Evolutionary conservation across 257 asterid genomes (phyloP), one percentile per base, ranked within the genome.

Genomic region (Plantago major): DNA sequence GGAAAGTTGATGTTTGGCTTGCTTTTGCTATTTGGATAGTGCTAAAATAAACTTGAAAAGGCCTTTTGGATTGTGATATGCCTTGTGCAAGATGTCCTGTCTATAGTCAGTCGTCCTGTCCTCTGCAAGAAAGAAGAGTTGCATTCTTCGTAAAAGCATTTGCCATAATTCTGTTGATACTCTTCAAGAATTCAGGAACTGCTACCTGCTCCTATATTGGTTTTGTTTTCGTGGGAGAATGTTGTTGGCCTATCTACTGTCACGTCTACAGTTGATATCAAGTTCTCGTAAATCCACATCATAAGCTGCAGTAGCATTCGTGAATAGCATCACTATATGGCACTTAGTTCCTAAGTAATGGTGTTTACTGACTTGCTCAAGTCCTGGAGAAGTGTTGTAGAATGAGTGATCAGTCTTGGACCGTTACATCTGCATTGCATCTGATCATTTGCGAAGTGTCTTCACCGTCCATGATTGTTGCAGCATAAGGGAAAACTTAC

Each of bases 1-100:
- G 86, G 84, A 71, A 74, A 71, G 86, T 73, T 73, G 79, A 80
- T 82, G 79, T 65, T 73, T 80, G 79, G 89, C 77, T 66, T 70
- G 75, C 74, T 74, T 77, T 81, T 84, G 83, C 81, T 82, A 72
- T 48, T 70, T 80, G 79, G 83, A 55, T 76, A 67, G 82, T 46
- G 67, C 66, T 68, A 75, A 74, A 26, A 58, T 72, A 71, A 73
- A 72, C 68, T 68, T 71, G 84, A 70, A 79, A 79, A 70, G 88
- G 40, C 8, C 71, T 52, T 74, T 74, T 66, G 81, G 82, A 46
- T 55, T 45, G 84, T 61, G 26, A 69, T 70, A 70, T 57, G 66
- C 69, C 70, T 58, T 74, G 59, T 76, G 71, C 81, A 60, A 71
- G 69, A 62, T 62, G 61, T 55, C 58, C 18, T 70, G 15, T 65